Conservation (phyloP, 2,329 filamentous ascomycete genomes). For the Fusarium sacchari region DNA sequence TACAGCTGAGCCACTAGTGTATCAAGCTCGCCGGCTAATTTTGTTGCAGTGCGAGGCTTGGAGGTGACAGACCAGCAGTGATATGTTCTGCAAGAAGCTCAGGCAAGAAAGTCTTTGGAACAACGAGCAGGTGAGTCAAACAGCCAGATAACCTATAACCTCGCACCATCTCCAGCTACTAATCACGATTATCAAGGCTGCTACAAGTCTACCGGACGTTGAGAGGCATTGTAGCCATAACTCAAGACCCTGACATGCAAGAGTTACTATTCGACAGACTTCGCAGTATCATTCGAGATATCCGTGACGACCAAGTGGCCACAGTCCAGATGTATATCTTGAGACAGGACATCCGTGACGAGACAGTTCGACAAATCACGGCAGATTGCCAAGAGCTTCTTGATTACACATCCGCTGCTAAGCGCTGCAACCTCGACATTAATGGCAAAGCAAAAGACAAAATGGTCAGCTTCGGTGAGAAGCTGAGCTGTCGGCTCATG, state of each 20-base stretch:
- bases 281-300: neutral
- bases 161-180: neutral
- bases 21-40: neutral
- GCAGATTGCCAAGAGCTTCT: neutral
- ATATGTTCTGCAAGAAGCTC: neutral
- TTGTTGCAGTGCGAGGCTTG: neutral
- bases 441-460: neutral
- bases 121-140: neutral
- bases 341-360: neutral
- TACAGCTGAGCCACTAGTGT: accelerated
- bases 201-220: neutral
- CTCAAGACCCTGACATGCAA: neutral
- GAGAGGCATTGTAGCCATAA: neutral
- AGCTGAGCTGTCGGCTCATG: neutral
- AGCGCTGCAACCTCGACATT: neutral
- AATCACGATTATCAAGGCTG: neutral
- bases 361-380: neutral
- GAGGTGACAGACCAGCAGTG: neutral
- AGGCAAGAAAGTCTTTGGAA: neutral
- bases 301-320: neutral
- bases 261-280: neutral
- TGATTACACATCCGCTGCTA: neutral
- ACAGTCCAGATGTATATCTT: neutral
- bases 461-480: neutral
- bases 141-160: neutral